Evolutionary conservation across 345 rosid species (phyloP).

Genomic region (Salix dunnii): DNA sequence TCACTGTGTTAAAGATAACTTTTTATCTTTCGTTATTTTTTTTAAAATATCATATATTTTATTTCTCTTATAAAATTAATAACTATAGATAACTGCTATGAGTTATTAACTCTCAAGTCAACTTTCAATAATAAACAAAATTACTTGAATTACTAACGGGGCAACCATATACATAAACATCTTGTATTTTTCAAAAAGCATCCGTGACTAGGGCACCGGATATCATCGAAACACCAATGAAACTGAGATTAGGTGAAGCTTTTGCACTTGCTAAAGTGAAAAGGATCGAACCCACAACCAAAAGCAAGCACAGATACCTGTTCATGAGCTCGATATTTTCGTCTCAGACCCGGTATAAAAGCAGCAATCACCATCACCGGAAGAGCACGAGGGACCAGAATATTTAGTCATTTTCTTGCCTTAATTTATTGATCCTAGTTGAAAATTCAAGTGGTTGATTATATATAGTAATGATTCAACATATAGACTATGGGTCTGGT

Average conservation of each 20-base stretch:
- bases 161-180: too few species aligned
- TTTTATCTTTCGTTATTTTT: too few species aligned
- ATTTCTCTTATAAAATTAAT: too few species aligned
- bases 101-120: too few species aligned
- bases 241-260: constrained; percentile 77
- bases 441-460: neutral
- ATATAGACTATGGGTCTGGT: neutral
- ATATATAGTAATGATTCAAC: neutral
- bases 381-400: constrained; percentile 42
- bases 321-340: constrained; percentile 80
- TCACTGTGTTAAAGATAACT: too few species aligned
- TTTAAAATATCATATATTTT: too few species aligned
- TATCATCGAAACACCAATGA: constrained; percentile 77
- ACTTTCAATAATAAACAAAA: too few species aligned
- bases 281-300: constrained; percentile 74
- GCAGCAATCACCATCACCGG: constrained; percentile 98
- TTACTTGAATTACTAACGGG: too few species aligned
- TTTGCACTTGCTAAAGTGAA: constrained; percentile 93
- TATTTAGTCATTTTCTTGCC: neutral
- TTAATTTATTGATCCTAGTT: neutral
- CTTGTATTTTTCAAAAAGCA: constrained; percentile 41
- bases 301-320: constrained; percentile 69
- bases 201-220: constrained; percentile 82
- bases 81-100: too few species aligned
- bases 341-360: constrained; percentile 75